Evolutionary conservation across 768 basidiomycete species (phyloP).

Genomic region (Suillus placidus): DNA sequence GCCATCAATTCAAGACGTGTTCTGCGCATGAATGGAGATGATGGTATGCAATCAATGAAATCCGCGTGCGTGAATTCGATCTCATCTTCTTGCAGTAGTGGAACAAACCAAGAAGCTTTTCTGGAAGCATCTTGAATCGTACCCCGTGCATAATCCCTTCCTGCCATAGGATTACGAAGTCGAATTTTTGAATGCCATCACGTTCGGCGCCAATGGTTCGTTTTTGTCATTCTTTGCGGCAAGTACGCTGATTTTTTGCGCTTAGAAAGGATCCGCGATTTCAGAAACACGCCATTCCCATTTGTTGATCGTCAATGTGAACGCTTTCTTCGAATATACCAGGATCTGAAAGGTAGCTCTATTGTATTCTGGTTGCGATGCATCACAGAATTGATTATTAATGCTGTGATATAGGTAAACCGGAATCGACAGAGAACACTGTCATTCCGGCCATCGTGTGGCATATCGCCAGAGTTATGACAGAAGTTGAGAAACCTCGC

Average conservation of each 20-base stretch:
- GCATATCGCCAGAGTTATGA: constrained; percentile 26
- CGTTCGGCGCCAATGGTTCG: constrained; percentile 26
- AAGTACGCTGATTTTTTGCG: background rate
- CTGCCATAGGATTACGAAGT: constrained; percentile 19
- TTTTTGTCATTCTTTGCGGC: background rate
- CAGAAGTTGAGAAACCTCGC: constrained; percentile 17
- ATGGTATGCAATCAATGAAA: background rate
- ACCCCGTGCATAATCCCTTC: constrained; percentile 18
- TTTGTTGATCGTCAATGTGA: constrained; percentile 22
- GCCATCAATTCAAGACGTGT: background rate
- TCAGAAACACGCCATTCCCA: constrained; percentile 25
- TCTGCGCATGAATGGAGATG: background rate
- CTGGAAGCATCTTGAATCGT: constrained; percentile 20
- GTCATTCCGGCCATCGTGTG: constrained; percentile 22
- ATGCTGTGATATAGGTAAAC: background rate
- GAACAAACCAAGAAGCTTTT: constrained; percentile 13
- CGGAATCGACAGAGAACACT: constrained; percentile 1
- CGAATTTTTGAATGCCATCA: constrained; percentile 25
- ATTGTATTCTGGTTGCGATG: background rate
- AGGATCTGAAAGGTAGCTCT: constrained; percentile 20
- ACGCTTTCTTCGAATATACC: constrained; percentile 22
- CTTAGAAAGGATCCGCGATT: too few relatives aligned
- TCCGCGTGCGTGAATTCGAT: background rate
- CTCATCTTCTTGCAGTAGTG: background rate
- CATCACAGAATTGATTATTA: background rate